Percentiles rank a stretch among this genome's conserved stretches.
Evolutionary conservation across 106 monocot genomes (phyloP).

Genomic region (Acorus calamus): DNA sequence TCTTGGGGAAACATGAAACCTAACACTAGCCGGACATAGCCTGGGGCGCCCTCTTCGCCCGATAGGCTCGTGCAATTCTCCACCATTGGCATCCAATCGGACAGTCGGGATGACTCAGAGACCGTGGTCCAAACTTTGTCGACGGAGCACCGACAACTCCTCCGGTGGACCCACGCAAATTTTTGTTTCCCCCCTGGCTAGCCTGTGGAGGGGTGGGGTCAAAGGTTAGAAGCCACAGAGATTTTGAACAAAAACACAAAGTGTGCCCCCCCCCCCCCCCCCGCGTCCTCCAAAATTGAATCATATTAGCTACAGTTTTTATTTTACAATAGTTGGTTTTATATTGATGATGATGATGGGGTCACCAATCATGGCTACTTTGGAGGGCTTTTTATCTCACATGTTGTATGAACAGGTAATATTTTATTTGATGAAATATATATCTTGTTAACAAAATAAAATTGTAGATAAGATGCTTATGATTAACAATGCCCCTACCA

Average conservation of each 20-base stretch:
- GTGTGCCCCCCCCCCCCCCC: neutral
- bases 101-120: conserved; percentile 13
- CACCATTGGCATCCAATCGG: conserved; percentile 30
- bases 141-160: conserved; percentile 7
- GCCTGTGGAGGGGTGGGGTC: neutral
- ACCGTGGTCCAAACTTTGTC: conserved; percentile 7
- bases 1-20: conserved; percentile 24
- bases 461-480: too few relatives aligned
- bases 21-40: conserved; percentile 19
- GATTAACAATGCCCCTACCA: too few relatives aligned
- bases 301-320: too few relatives aligned
- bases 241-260: neutral
- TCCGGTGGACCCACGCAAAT: conserved; percentile 14
- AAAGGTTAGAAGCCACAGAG: too few relatives aligned
- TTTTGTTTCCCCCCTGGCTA: neutral
- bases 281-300: too few relatives aligned
- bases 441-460: too few relatives aligned
- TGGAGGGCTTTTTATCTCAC: too few relatives aligned
- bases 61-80: conserved; percentile 13
- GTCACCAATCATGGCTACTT: too few relatives aligned
- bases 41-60: conserved; percentile 16
- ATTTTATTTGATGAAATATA: too few relatives aligned
- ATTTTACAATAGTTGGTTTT: too few relatives aligned
- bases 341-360: too few relatives aligned
- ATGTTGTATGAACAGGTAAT: too few relatives aligned